phyloP scores from a whole-genome alignment of 2,329 filamentous ascomycete genomes.

The Penicillium sclerotiorum region DNA sequence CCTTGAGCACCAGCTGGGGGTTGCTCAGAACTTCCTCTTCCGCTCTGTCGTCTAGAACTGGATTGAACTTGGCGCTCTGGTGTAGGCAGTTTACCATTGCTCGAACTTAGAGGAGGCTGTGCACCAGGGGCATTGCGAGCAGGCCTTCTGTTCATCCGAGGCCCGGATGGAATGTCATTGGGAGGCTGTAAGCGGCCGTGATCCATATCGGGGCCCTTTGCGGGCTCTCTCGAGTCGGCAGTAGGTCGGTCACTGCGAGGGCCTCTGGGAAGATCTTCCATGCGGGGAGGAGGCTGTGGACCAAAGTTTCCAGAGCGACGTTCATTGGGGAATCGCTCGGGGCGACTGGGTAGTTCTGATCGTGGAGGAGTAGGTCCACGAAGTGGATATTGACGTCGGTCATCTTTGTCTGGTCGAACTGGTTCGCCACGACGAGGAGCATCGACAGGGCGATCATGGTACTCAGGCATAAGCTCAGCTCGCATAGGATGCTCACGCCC shows the following conservation, averaged over 20 bases:
- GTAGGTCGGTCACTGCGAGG: conserved; percentile 52
- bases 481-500: conserved; percentile 34
- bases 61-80: conserved; percentile 48
- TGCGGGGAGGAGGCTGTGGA: conserved; percentile 33
- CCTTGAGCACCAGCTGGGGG: conserved; percentile 26
- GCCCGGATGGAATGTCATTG: conserved; percentile 58
- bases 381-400: conserved; percentile 31
- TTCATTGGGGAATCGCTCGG: conserved; percentile 42
- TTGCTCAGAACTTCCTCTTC: conserved; percentile 38
- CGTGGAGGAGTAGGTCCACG: conserved; percentile 32
- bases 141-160: conserved; percentile 38
- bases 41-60: conserved; percentile 44
- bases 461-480: conserved; percentile 38
- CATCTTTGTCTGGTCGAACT: conserved; percentile 34
- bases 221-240: conserved; percentile 42
- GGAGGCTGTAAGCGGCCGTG: conserved; percentile 51
- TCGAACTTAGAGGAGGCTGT: conserved; percentile 18
- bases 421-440: conserved; percentile 34
- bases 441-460: conserved; percentile 31
- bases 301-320: conserved; percentile 34
- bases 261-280: conserved; percentile 57
- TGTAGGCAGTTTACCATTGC: conserved; percentile 25
- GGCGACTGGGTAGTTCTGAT: conserved; percentile 35
- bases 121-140: conserved; percentile 32
- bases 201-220: conserved; percentile 44